Percentiles rank a stretch among this genome's conserved stretches.
These are phyloP conservation scores for Alternaria sp. DNA, from an alignment of 2,329 filamentous ascomycete genomes.

Conservation along the genomic window DNA sequence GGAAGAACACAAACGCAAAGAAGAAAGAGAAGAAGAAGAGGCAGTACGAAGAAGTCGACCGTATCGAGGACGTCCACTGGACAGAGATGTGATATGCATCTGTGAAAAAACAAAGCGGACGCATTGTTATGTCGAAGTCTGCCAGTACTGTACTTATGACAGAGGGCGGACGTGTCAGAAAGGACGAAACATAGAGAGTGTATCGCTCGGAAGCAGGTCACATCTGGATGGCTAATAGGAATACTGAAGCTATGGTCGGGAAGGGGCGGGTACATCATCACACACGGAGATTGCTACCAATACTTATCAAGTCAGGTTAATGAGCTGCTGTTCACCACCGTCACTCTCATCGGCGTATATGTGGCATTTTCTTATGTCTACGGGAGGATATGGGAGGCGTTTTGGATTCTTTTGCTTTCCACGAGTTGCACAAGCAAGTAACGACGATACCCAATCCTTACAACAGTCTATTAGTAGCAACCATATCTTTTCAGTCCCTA, in stretches of 20 bases:
- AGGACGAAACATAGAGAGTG: neutral
- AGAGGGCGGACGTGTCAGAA: neutral
- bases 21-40: constrained; percentile 38
- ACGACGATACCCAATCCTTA: constrained; percentile 15
- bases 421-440: constrained; percentile 13
- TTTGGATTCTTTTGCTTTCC: constrained; percentile 4
- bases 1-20: constrained; percentile 33
- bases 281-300: neutral
- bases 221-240: neutral
- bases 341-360: constrained; percentile 12
- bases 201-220: neutral
- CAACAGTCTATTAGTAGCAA: constrained; percentile 9
- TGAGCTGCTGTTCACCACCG: constrained; percentile 12
- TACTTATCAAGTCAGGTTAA: constrained; percentile 5
- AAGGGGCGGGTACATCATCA: neutral
- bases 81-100: constrained; percentile 41
- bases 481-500: neutral
- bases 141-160: neutral
- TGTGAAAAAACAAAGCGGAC: neutral
- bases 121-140: neutral
- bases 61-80: constrained; percentile 47
- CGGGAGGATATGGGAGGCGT: constrained; percentile 2
- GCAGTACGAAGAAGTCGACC: constrained; percentile 38
- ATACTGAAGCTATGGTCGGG: neutral
- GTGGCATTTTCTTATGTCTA: neutral